Evolutionary conservation across 805 yeast species (phyloP).

Genomic region (Candida odintsovae): DNA sequence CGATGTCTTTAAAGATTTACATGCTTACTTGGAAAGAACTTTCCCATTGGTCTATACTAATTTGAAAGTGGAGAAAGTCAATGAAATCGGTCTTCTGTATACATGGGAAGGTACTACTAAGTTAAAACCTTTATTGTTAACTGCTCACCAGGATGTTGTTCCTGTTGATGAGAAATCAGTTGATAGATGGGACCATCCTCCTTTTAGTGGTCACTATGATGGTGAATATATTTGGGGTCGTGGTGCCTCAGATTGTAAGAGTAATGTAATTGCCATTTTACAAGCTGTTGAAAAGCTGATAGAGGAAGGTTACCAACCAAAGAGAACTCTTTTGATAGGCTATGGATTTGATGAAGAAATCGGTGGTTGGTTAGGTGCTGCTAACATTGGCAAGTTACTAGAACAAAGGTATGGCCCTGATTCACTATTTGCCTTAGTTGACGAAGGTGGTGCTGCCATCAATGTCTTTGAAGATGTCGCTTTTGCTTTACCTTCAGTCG

Average conservation of each 20-base stretch:
- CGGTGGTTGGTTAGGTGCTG: constrained; percentile 59
- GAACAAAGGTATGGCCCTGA: constrained; percentile 50
- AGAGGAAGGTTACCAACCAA: constrained; percentile 39
- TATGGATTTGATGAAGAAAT: constrained; percentile 78
- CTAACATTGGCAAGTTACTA: constrained; percentile 37
- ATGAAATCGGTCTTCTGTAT: constrained; percentile 55
- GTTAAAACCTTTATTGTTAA: constrained; percentile 59
- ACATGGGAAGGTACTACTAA: constrained; percentile 53
- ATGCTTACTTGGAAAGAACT: constrained; percentile 45
- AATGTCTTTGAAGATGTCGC: constrained; percentile 26
- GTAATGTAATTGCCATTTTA: constrained; percentile 53
- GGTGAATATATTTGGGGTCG: constrained; percentile 66
- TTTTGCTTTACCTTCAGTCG: constrained; percentile 51
- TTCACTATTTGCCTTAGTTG: constrained; percentile 55
- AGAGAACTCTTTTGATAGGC: constrained; percentile 53
- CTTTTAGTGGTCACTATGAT: constrained; percentile 60
- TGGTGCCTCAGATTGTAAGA: constrained; percentile 71
- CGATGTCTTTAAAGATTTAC: constrained; percentile 32
- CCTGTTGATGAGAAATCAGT: constrained; percentile 60
- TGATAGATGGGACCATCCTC: constrained; percentile 57
- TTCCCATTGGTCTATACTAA: constrained; percentile 49
- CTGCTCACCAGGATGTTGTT: constrained; percentile 80
- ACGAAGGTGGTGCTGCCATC: constrained; percentile 53
- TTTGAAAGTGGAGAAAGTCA: constrained; percentile 49
- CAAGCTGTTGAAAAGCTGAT: constrained; percentile 53